phyloP scores from a whole-genome alignment of 1,284 basidiomycete genomes.

The Leccinum solheimii region DNA sequence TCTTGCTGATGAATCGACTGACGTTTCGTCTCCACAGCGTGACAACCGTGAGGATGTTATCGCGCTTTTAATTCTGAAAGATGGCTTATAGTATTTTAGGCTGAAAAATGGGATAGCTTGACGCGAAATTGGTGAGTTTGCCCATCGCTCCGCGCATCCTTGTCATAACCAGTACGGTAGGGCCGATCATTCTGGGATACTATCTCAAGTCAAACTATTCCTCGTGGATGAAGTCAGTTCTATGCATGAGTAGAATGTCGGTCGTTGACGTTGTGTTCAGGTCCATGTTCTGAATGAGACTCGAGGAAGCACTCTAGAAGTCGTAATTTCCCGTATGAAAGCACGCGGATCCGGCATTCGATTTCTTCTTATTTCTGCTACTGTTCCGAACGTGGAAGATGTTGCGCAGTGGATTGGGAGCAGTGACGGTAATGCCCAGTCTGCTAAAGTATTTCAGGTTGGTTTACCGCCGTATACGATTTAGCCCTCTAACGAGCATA shows the following conservation, averaged over 20 bases:
- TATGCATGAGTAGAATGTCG: background rate
- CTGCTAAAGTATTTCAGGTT: slow-evolving; percentile 77
- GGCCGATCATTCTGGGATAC: slow-evolving; percentile 61
- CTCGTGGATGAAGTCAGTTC: slow-evolving; percentile 80
- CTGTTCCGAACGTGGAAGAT: slow-evolving; percentile 91
- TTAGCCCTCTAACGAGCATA: background rate
- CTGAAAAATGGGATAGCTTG: slow-evolving; percentile 94
- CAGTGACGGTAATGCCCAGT: slow-evolving; percentile 34
- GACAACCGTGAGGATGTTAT: slow-evolving; percentile 59
- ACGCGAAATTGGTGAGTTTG: slow-evolving; percentile 76
- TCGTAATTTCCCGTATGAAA: slow-evolving; percentile 92
- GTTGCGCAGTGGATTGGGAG: slow-evolving; percentile 88
- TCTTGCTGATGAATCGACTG: slow-evolving; percentile 6
- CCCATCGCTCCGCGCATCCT: slow-evolving; percentile 1
- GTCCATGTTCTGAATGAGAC: slow-evolving; percentile 91
- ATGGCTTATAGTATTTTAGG: slow-evolving; percentile 46
- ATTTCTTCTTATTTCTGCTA: slow-evolving; percentile 90
- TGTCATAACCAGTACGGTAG: slow-evolving; percentile 38
- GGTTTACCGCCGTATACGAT: slow-evolving; percentile 4
- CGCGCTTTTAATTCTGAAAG: background rate
- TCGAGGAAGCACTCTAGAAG: slow-evolving; percentile 90
- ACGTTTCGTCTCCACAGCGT: slow-evolving; percentile 45
- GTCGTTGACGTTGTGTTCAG: slow-evolving; percentile 39
- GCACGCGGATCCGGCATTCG: slow-evolving; percentile 67
- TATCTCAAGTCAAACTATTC: slow-evolving; percentile 74